A percentile compares a stretch with the other conserved stretches of the same genome.
These are phyloP conservation scores for Sphaceloma murrayae DNA, from an alignment of 2,329 filamentous ascomycete species.

Conservation along the genomic window DNA sequence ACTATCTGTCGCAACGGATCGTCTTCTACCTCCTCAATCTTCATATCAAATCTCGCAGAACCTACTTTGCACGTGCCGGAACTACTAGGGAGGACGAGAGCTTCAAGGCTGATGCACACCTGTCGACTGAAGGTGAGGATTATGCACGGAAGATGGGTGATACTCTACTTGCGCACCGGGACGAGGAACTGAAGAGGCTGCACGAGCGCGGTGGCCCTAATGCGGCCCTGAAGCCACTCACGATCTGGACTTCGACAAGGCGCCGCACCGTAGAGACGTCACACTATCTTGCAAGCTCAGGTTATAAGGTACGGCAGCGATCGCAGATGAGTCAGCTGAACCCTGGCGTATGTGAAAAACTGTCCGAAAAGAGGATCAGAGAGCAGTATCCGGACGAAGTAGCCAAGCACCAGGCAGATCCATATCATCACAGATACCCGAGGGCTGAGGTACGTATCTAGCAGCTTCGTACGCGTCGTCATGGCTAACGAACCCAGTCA, in stretches of 20 bases:
- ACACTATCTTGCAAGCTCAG: slow-evolving; percentile 64
- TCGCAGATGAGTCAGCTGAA: slow-evolving; percentile 97
- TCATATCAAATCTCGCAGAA: slow-evolving; percentile 90
- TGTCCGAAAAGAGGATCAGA: slow-evolving; percentile 74
- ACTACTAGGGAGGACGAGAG: slow-evolving; percentile 80
- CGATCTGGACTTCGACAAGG: slow-evolving; percentile 90
- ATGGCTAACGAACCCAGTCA: slow-evolving; percentile 48
- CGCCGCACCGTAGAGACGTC: slow-evolving; percentile 85
- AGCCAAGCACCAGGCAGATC: slow-evolving; percentile 82
- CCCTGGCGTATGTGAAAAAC: slow-evolving; percentile 88
- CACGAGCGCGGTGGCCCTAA: slow-evolving; percentile 58
- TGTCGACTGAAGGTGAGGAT: slow-evolving; percentile 68
- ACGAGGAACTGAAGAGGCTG: slow-evolving; percentile 65
- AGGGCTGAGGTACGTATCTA: slow-evolving; percentile 65
- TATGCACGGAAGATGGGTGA: slow-evolving; percentile 85
- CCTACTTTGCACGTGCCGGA: slow-evolving; percentile 83
- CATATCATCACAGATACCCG: slow-evolving; percentile 94
- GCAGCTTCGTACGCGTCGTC: slow-evolving; percentile 2
- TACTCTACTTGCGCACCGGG: slow-evolving; percentile 69
- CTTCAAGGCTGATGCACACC: slow-evolving; percentile 79
- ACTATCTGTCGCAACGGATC: slow-evolving; percentile 91
- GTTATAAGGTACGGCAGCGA: slow-evolving; percentile 79
- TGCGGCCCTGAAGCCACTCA: slow-evolving; percentile 65
- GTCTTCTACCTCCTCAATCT: slow-evolving; percentile 97
- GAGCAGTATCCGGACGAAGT: slow-evolving; percentile 82